Evolutionary conservation across 2,329 filamentous ascomycete species (phyloP).

Genomic region (Botryosphaeria dothidea): DNA sequence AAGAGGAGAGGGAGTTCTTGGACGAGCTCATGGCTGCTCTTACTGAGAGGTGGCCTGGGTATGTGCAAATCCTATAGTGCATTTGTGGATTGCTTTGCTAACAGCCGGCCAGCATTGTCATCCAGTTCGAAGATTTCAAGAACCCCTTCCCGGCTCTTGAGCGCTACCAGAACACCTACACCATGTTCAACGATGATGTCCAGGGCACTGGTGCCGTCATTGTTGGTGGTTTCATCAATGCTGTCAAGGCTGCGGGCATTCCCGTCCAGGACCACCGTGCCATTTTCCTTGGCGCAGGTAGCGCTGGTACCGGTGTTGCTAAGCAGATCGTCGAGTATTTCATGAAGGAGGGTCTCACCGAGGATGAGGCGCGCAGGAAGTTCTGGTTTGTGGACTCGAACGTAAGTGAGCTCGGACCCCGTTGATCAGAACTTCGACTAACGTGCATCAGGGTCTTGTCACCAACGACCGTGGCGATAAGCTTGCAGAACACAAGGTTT

Average conservation of each 20-base stretch:
- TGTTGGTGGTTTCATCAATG: conserved; percentile 74
- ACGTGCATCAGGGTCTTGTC: conserved; percentile 66
- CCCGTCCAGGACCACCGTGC: conserved; percentile 88
- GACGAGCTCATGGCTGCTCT: conserved; percentile 96
- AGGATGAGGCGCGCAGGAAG: conserved; percentile 82
- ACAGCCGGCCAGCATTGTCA: conserved; percentile 59
- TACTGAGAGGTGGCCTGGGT: conserved; percentile 72
- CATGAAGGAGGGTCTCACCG: conserved; percentile 84
- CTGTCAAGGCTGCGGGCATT: conserved; percentile 81
- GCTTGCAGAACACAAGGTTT: conserved; percentile 82
- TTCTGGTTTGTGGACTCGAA: conserved; percentile 98
- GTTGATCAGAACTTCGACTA: not conserved
- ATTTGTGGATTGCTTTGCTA: conserved; percentile 27
- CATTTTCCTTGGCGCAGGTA: conserved; percentile 94
- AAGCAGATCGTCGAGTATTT: conserved; percentile 98
- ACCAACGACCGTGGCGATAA: conserved; percentile 91
- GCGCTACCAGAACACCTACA: conserved; percentile 83
- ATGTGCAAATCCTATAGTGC: conserved; percentile 33
- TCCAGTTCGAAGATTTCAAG: conserved; percentile 98
- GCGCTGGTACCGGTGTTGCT: conserved; percentile 93
- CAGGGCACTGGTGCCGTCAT: conserved; percentile 97
- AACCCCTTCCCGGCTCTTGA: conserved; percentile 94
- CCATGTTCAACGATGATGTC: conserved; percentile 98
- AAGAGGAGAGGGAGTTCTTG: conserved; percentile 86
- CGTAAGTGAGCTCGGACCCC: conserved; percentile 26